Base-by-base conservation (phyloP, 2,329 filamentous ascomycete genomes). In the Verticillium albo-atrum region DNA sequence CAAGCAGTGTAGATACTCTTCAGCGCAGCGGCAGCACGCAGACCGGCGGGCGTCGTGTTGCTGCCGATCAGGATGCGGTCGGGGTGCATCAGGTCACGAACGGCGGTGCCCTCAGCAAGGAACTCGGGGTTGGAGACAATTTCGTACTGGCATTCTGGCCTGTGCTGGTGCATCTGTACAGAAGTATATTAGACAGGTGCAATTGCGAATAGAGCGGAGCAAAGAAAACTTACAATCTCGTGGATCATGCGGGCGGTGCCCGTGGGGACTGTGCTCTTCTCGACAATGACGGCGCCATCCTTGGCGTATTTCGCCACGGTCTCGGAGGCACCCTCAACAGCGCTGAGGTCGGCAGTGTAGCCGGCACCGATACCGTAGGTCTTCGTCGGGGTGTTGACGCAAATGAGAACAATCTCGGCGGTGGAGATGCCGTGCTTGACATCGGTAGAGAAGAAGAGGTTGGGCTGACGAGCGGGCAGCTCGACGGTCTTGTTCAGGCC, bases 71-170 rank as follows among this genome's bases (percentile, higher is more conserved):
- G 78, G 15, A 94, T 84, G 27, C 90, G 84, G 68, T 91, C 88
- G 7, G 90, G 90, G 61, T 81, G 74, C 55, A 91, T 79, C 9
- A 94, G 79, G 69, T 93, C 87, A 53, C 82, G 78, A 62, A 93
- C 83, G 4, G 90, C 90, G 4, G 89, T 91, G 57, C 90, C 90
- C 64, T 90, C 90, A 27, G 90, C 88, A 51, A 94, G 77, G 70
- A 93, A 94, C 71, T 94, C 90, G 6, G 90, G 90, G 73, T 93
- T 93, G 53, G 89, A 92, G 27, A 93, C 81, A 58, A 93, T 85
- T 69, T 92, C 88, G 68, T 92, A 92, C 62, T 82, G 80, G 14
- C 86, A 79, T 20, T 82, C 82, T 1, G 88, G 87, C 14, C 84
- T 83, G 66, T 85, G 82, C 64, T 81, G 79, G 56, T 79, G 75